phyloP scores from a whole-genome alignment of 148 eudicot species.

The Polygonum aviculare region DNA sequence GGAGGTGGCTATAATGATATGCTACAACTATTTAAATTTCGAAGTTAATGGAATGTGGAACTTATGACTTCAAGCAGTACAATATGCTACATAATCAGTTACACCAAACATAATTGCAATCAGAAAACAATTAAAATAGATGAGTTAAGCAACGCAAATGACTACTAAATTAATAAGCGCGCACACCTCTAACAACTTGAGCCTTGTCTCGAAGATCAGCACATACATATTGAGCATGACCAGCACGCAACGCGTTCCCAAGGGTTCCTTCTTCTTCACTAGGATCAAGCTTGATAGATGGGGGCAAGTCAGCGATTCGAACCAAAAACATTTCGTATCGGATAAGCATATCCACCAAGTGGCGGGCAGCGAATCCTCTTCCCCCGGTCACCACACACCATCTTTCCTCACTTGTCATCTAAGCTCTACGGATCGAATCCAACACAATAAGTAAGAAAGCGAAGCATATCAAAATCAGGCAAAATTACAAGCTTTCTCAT shows the following conservation, averaged over 20 bases:
- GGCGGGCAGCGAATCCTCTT: conserved; percentile 13
- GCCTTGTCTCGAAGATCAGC: conserved; percentile 13
- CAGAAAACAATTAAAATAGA: not conserved
- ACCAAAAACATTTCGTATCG: conserved; percentile 10
- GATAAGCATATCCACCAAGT: conserved; percentile 13
- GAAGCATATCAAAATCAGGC: not conserved
- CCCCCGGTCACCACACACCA: conserved; percentile 15
- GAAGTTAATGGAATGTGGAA: not conserved
- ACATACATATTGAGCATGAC: conserved; percentile 10
- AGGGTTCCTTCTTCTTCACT: conserved; percentile 10
- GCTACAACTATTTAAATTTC: not conserved
- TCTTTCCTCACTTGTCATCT: conserved; percentile 10
- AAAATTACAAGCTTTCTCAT: not conserved
- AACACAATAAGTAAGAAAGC: not conserved
- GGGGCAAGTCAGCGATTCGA: conserved; percentile 11
- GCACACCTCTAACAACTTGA: conserved; percentile 14
- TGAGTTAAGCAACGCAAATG: not conserved
- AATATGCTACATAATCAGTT: not conserved
- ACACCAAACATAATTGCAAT: not conserved
- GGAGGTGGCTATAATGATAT: not conserved
- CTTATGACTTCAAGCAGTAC: not conserved
- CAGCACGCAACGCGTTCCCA: conserved; percentile 4
- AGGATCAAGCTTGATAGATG: conserved; percentile 12
- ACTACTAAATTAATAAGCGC: too few species aligned
- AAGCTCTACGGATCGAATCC: not conserved